A percentile compares a stretch with the other conserved stretches of the same genome.
These are phyloP conservation scores for Yamadazyma laniorum DNA, from an alignment of 805 yeast species.

Conservation along the genomic window DNA sequence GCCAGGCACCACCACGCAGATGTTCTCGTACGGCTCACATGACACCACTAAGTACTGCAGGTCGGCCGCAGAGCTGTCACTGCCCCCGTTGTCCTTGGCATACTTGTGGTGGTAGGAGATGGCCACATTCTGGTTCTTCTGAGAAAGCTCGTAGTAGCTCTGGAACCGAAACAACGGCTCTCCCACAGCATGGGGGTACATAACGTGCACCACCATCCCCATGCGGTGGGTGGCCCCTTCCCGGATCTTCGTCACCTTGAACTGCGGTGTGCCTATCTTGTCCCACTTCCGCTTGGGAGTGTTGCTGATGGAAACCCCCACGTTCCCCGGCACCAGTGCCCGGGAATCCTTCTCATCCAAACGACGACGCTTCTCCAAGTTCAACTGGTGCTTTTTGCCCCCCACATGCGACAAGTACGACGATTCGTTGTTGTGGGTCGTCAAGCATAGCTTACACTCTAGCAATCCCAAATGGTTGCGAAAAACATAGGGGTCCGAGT, in stretches of 20 bases:
- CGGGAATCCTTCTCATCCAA: slow-evolving; percentile 33
- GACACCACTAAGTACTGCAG: slow-evolving; percentile 74
- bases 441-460: slow-evolving; percentile 82
- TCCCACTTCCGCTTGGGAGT: slow-evolving; percentile 46
- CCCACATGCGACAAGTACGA: slow-evolving; percentile 81
- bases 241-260: slow-evolving; percentile 64
- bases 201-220: slow-evolving; percentile 67
- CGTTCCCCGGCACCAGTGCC: slow-evolving; percentile 13
- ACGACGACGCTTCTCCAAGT: slow-evolving; percentile 57
- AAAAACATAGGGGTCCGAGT: slow-evolving; percentile 79
- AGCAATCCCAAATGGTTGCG: slow-evolving; percentile 79
- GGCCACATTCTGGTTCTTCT: slow-evolving; percentile 37
- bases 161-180: slow-evolving; percentile 71
- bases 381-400: slow-evolving; percentile 79
- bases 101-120: slow-evolving; percentile 23
- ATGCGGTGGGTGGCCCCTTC: slow-evolving; percentile 54
- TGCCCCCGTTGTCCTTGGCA: slow-evolving; percentile 14
- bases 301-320: slow-evolving; percentile 32
- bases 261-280: slow-evolving; percentile 74
- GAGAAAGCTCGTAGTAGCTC: slow-evolving; percentile 65
- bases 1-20: slow-evolving; percentile 72
- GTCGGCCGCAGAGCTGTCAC: slow-evolving; percentile 18
- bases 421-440: slow-evolving; percentile 76
- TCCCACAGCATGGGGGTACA: slow-evolving; percentile 49
- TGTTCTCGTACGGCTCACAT: slow-evolving; percentile 88